Percentiles rank a stretch among this genome's conserved stretches.
These are phyloP conservation scores for Tephrocybe sp. DNA, from an alignment of 768 basidiomycete genomes.

Conservation along the genomic window DNA sequence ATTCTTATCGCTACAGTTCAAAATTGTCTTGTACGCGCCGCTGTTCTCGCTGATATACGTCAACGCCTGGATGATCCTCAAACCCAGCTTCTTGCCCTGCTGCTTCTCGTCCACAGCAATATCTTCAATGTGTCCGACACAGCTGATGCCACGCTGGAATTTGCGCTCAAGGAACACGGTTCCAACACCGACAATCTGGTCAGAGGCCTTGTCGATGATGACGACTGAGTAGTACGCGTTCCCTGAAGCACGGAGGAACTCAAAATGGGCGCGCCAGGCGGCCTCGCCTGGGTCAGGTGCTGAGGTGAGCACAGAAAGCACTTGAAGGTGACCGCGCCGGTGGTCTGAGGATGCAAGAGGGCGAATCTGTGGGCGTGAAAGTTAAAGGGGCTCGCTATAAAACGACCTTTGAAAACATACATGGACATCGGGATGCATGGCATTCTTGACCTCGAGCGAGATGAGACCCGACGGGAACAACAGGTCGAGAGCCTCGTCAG, in stretches of 20 bases:
- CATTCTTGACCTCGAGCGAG: conserved; percentile 56
- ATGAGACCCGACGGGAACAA: conserved; percentile 76
- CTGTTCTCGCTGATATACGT: conserved; percentile 77
- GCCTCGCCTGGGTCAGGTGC: conserved; percentile 64
- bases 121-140: conserved; percentile 96
- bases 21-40: conserved; percentile 95
- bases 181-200: conserved; percentile 83
- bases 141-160: conserved; percentile 83
- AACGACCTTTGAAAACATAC: conserved; percentile 10
- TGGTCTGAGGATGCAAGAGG: conserved; percentile 89
- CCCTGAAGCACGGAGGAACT: conserved; percentile 50
- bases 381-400: background rate
- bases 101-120: conserved; percentile 87
- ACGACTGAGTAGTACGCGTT: conserved; percentile 84
- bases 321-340: conserved; percentile 75
- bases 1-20: conserved; percentile 91
- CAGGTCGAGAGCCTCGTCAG: conserved; percentile 71
- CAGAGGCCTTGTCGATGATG: conserved; percentile 71
- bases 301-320: conserved; percentile 77
- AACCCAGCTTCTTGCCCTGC: conserved; percentile 91
- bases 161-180: conserved; percentile 91
- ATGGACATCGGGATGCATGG: conserved; percentile 58
- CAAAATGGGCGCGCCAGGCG: conserved; percentile 73
- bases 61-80: conserved; percentile 84
- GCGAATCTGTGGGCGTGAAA: conserved; percentile 62